Base-by-base conservation (phyloP, 73 alveolate species). In the Paramecium sonneborni region DNA sequence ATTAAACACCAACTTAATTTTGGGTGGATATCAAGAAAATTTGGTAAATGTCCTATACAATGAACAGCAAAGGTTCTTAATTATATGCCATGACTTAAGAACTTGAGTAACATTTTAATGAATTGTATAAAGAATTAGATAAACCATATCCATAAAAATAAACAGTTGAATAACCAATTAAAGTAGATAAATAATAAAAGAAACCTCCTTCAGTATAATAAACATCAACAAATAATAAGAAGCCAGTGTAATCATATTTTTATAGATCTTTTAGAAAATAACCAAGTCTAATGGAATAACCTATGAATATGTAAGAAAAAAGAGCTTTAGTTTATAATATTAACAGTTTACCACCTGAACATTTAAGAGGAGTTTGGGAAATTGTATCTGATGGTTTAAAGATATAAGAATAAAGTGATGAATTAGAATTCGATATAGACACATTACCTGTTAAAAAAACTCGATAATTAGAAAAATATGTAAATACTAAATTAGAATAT, bases 281-380 rank as follows among this genome's bases (percentile, higher is more conserved):
- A 38, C 74, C 90, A 43, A 44, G 44, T 43, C 7, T 43, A 9
- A 68, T 88, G 94, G 94, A 88, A 69, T 21, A 39, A 28, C 94
- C 94, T 0, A 88, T 88, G 94, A 88, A 76, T 1, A 88, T 70
- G 89, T 14, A 69, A 41, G 94, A 88, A 88, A 88, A 88, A 34
- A 88, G 74, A 67, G 70, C 79, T n/a, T 52, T 88, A 26, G 94
- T 76, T 26, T 26, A 41, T 20, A 88, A 88, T 57, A 88, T 88
- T 20, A 18, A 69, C n/a, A 69, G 32, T 21, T 82, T 88, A 0
- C 94, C 94, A 20, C 85, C 89, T 8, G 94, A 88, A 32, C 87
- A 82, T 15, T 72, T 88, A 38, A 76, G 94, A 28, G 94, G 94
- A n/a, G 94, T 88, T 43, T 88, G 94, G 94, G 94, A 88, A 44